These are phyloP conservation scores for Coelastrella sp. DNA, from an alignment of 139 green algal species.

Conservation along the genomic window DNA sequence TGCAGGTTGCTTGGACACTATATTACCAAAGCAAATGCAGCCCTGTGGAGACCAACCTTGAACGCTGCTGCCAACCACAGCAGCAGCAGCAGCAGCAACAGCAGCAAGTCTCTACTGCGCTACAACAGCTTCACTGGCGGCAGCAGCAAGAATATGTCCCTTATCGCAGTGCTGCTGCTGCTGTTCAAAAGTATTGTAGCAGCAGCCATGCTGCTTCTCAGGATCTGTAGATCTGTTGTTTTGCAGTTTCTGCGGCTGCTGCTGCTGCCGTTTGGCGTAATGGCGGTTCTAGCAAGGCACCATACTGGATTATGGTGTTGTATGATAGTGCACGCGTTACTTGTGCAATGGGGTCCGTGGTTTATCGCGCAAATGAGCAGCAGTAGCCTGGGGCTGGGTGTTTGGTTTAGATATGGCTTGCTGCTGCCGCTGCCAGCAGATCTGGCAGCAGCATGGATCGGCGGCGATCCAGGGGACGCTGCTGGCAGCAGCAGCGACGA, in stretches of 20 bases:
- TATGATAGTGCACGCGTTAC: not conserved
- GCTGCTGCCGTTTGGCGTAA: slow-evolving; percentile 7
- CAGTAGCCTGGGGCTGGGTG: slow-evolving; percentile 14
- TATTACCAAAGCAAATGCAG: not conserved
- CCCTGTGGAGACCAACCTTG: not conserved
- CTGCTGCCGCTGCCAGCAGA: slow-evolving; percentile 34
- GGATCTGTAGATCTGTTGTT: too few relatives aligned
- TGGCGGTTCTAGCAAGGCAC: not conserved
- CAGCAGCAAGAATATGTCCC: not conserved
- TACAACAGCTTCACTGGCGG: not conserved
- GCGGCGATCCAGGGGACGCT: too few relatives aligned
- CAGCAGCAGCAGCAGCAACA: slow-evolving; percentile 11
- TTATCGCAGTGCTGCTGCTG: not conserved
- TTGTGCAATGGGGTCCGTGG: slow-evolving; percentile 12
- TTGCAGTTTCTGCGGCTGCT: not conserved
- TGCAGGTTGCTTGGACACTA: slow-evolving; percentile 17
- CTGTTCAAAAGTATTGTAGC: not conserved
- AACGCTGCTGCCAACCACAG: not conserved
- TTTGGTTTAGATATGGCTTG: slow-evolving; percentile 13
- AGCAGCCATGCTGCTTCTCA: not conserved
- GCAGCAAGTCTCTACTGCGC: not conserved
- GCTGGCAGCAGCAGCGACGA: not conserved
- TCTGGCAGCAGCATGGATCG: not conserved
- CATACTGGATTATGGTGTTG: slow-evolving; percentile 3
- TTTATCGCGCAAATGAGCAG: slow-evolving; percentile 18